Evolutionary conservation across 176 grass and related monocot species (phyloP), one percentile per base, ranked within the genome.

Genomic region (Zizania latifolia): DNA sequence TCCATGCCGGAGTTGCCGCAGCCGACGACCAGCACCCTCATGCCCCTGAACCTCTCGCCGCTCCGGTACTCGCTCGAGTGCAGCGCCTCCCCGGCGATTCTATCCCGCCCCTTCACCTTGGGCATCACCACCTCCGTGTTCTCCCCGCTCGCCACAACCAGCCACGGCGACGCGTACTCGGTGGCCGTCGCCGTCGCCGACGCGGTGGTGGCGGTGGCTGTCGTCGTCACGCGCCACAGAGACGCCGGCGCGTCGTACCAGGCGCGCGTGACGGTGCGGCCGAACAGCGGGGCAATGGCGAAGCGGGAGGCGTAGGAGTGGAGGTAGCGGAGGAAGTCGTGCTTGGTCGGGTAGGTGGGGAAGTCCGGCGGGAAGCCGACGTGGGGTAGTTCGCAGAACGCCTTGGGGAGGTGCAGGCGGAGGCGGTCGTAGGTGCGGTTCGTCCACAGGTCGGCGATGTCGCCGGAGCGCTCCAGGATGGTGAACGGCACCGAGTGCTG

Each of bases 1-100:
- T 99, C 95, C 95, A 99, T 99, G 2, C 91, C 95, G 5, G 95
- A 99, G 84, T 99, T 99, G 29, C 95, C 95, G 21, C 95, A 99
- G 0, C 95, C 95, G 9, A 99, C 70, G 4, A 99, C 95, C 36
- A 99, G 69, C 27, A 99, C 84, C 70, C 63, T 90, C 89, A 72
- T 94, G 62, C 84, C 84, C 85, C 80, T 84, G 45, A 84, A 94
- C 54, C 84, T 80, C 30, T 81, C 86, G 2, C 95, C 95, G 24
- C 89, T 94, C 79, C 77, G 84, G 61, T 99, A 92, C 79, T 90
- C 68, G 37, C 95, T 90, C 4, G 95, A 99, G 79, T 99, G 95
- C 51, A 99, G 4, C 57, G 75, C 59, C 62, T 86, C 83, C 63
- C 95, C 95, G 33, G 26, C 74, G 35, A 99, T 92, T 82, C 44